Evolutionary conservation across 163 green algal species (phyloP).

Genomic region (Prototheca stagnorum): DNA sequence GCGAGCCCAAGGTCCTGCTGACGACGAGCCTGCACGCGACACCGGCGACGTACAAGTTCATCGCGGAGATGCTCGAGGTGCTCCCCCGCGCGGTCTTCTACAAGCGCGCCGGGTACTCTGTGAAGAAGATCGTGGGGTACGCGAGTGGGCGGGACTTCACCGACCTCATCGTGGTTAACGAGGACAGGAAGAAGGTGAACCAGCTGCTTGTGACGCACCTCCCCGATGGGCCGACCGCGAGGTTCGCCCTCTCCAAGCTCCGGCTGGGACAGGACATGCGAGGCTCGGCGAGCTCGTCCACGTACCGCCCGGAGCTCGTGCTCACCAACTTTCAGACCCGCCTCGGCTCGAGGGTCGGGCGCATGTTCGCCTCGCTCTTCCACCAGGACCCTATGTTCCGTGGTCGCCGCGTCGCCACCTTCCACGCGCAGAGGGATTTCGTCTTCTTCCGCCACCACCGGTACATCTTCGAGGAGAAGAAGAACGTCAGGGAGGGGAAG

Average conservation of each 20-base stretch:
- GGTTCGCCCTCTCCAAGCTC: constrained; percentile 71
- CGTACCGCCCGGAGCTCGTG: constrained; percentile 86
- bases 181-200: constrained; percentile 83
- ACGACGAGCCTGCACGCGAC: constrained; percentile 77
- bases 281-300: constrained; percentile 58
- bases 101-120: constrained; percentile 61
- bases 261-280: constrained; percentile 72
- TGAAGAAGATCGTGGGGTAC: constrained; percentile 89
- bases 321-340: constrained; percentile 94
- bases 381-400: constrained; percentile 74
- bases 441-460: constrained; percentile 95
- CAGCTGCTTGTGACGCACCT: constrained; percentile 83
- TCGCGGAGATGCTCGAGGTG: constrained; percentile 71
- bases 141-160: constrained; percentile 75
- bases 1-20: constrained; percentile 73
- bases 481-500: constrained; percentile 41
- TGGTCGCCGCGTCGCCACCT: constrained; percentile 78
- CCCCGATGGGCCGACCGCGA: constrained; percentile 79
- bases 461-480: constrained; percentile 88
- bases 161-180: constrained; percentile 90
- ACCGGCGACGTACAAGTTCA: constrained; percentile 73
- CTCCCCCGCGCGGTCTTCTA: constrained; percentile 83
- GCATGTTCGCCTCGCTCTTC: constrained; percentile 90
- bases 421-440: constrained; percentile 98
- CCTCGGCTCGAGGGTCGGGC: constrained; percentile 64